These are phyloP conservation scores for Phytophthora niederhauseri DNA, from an alignment of 352 stramenopile genomes.

Conservation along the genomic window DNA sequence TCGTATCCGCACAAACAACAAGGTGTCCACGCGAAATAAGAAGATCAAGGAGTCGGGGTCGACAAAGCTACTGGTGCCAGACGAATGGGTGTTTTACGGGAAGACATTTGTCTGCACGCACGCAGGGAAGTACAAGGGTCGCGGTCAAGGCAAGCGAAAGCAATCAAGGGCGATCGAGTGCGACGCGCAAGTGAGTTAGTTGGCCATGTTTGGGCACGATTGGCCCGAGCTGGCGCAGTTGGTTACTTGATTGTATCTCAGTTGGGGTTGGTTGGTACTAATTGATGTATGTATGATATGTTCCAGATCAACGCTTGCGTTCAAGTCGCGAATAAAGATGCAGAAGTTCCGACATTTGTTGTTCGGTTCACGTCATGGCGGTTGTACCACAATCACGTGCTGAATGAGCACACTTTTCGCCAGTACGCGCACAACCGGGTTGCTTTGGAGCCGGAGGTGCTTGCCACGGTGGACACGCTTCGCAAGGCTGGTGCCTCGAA, in stretches of 20 bases:
- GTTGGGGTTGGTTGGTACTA: neutral
- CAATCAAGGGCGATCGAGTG: slow-evolving; percentile 9
- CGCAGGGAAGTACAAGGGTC: slow-evolving; percentile 15
- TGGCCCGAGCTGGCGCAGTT: neutral
- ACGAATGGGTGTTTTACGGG: slow-evolving; percentile 12
- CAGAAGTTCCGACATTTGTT: neutral
- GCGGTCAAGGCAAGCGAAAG: slow-evolving; percentile 10
- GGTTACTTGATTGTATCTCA: neutral
- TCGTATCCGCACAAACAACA: slow-evolving; percentile 18
- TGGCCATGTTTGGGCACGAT: slow-evolving; percentile 2
- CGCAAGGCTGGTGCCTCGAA: neutral
- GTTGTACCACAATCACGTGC: neutral
- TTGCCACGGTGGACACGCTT: neutral
- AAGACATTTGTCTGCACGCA: slow-evolving; percentile 26
- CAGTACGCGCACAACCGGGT: neutral
- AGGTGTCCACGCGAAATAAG: slow-evolving; percentile 6
- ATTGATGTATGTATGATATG: neutral
- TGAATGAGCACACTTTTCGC: neutral
- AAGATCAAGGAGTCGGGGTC: neutral
- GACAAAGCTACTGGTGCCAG: neutral
- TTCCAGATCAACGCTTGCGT: neutral
- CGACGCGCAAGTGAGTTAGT: slow-evolving; percentile 11
- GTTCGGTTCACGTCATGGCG: neutral
- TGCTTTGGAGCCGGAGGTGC: neutral
- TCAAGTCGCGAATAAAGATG: neutral